Evolutionary conservation across 345 rosid genomes (phyloP), one percentile per base, ranked within the genome.

Genomic region (Gossypium bickii): DNA sequence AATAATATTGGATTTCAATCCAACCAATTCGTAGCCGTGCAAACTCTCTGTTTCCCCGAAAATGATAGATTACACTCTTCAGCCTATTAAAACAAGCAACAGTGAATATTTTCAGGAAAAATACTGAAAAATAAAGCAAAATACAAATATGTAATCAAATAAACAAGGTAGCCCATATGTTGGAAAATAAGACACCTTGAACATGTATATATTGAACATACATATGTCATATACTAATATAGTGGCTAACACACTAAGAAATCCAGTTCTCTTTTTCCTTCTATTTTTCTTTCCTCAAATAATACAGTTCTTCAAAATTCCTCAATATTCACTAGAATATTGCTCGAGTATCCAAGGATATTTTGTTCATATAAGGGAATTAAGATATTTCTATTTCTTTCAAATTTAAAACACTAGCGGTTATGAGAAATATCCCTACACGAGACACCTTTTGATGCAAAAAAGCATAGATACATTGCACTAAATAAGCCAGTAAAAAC

Each of bases 1-100:
- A 58, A 25, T 13, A 56, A 64, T 58, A 9, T 22, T 4, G 52
- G 13, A 64, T 44, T 76, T 47, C n/a, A 72, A 70, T 79, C 90
- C 78, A 78, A 94, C 97, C 97, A 45, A 94, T 89, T 75, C 97
- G 82, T 64, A 94, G 89, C 77, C 97, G 87, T 79, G 90, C 90
- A 85, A 92, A 94, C 74, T 94, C 98, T 78, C 75, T 83, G 78
- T 90, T 92, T 43, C 91, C 89, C 60, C 86, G 89, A 77, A 94
- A 88, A 81, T 92, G 88, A 78, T 81, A 25, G 77, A 90, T 92
- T 59, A 94, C 97, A 69, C 79, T 89, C 83, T 87, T 94, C 78
- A 92, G 74, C 88, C 93, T 90, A 74, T 68, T 59, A 66, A 53
- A 72, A 69, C 52, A 22, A 47, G 25, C 24, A 73, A 45, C 38